phyloP scores from a whole-genome alignment of 1,139 yeast species.

The Nakaseomyces kungkrabaensis region DNA sequence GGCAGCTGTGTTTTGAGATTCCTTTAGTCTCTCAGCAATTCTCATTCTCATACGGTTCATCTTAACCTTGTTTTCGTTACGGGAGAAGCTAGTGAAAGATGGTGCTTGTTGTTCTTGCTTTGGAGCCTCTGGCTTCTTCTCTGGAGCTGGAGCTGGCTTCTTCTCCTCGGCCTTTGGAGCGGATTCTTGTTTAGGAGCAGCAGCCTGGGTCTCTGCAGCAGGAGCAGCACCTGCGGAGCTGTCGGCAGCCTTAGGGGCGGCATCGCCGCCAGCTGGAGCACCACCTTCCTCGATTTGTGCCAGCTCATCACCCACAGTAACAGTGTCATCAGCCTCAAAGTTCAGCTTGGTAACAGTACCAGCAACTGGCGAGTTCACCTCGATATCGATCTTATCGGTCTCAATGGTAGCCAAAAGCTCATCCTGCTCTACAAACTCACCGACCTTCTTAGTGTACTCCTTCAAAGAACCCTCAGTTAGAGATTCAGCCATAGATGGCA shows the following conservation, averaged over 20 bases:
- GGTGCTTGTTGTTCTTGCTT: slow-evolving; percentile 28
- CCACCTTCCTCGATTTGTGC: slow-evolving; percentile 86
- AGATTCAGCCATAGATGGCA: slow-evolving; percentile 98
- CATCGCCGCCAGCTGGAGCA: slow-evolving; percentile 60
- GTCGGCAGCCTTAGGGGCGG: slow-evolving; percentile 26
- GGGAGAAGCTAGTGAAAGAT: slow-evolving; percentile 56
- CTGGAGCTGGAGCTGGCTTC: slow-evolving; percentile 15
- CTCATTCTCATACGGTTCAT: slow-evolving; percentile 99
- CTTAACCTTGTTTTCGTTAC: slow-evolving; percentile 87
- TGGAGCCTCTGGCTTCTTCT: slow-evolving; percentile 18
- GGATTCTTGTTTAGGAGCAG: slow-evolving; percentile 13
- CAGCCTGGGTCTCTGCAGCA: slow-evolving; percentile 13
- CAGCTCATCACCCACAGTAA: slow-evolving; percentile 90
- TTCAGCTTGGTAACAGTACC: slow-evolving; percentile 84
- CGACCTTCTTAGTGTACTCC: slow-evolving; percentile 69
- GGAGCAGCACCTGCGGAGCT: slow-evolving; percentile 12
- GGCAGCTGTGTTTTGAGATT: slow-evolving; percentile 98
- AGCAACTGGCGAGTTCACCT: slow-evolving; percentile 87
- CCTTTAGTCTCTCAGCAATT: slow-evolving; percentile 98
- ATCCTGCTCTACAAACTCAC: slow-evolving; percentile 80
- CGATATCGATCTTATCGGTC: slow-evolving; percentile 96
- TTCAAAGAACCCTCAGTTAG: slow-evolving; percentile 93
- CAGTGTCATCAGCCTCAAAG: slow-evolving; percentile 84
- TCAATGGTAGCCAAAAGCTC: slow-evolving; percentile 95
- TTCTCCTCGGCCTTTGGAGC: slow-evolving; percentile 9